Percentiles rank a stretch among this genome's conserved stretches.
These are phyloP conservation scores for Ceraceosorus bombacis DNA, from an alignment of 1,284 basidiomycete species.

Conservation along the genomic window DNA sequence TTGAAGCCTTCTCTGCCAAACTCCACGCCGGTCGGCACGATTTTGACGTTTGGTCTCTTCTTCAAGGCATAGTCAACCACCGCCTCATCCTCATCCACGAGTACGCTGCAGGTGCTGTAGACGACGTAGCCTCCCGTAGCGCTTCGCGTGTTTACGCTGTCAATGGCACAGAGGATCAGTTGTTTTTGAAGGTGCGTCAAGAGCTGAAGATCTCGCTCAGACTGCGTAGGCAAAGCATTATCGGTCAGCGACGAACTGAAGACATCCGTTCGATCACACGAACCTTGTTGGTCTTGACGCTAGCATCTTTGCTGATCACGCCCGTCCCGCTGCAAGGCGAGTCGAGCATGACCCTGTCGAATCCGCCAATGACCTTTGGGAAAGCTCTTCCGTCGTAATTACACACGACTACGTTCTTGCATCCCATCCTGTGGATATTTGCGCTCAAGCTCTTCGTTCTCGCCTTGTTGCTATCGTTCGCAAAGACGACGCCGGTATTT, in stretches of 20 bases:
- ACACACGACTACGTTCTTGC: conserved; percentile 95
- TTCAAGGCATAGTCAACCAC: conserved; percentile 97
- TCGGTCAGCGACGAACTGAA: background rate
- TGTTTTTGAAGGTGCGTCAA: conserved; percentile 97
- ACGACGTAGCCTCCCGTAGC: conserved; percentile 89
- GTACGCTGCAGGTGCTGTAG: conserved; percentile 98
- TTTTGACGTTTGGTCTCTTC: conserved; percentile 87
- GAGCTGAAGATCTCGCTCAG: conserved; percentile 79
- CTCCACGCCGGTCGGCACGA: conserved; percentile 85
- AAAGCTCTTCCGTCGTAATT: conserved; percentile 97
- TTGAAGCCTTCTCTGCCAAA: conserved; percentile 91
- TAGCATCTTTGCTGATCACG: conserved; percentile 93
- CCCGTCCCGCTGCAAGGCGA: conserved; percentile 97
- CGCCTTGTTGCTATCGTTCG: conserved; percentile 91
- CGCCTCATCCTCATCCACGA: conserved; percentile 94
- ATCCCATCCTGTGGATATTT: conserved; percentile 92
- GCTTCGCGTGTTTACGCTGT: conserved; percentile 82
- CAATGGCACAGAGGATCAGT: conserved; percentile 93
- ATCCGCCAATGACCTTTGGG: conserved; percentile 98
- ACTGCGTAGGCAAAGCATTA: conserved; percentile 49
- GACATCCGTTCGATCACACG: conserved; percentile 1
- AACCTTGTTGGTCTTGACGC: conserved; percentile 95
- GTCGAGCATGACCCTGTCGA: conserved; percentile 90
- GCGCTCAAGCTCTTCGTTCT: conserved; percentile 93
- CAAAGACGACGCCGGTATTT: conserved; percentile 96